These are phyloP conservation scores for Ophiostoma quercus DNA, from an alignment of 2,329 filamentous ascomycete species.

Conservation along the genomic window DNA sequence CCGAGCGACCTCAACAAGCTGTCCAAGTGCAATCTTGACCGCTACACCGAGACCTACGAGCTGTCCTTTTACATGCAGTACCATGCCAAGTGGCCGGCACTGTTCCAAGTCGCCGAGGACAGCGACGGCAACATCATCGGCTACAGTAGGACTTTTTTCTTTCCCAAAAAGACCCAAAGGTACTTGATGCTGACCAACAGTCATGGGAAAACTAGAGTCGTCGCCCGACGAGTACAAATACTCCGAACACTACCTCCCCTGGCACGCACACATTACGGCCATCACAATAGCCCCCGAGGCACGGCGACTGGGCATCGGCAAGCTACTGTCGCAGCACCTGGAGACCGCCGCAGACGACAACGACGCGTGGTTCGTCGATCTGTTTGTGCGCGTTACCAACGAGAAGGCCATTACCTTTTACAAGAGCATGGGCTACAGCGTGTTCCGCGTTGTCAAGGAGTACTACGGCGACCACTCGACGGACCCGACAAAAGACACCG, in stretches of 20 bases:
- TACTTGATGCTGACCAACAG: constrained; percentile 43
- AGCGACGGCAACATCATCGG: constrained; percentile 82
- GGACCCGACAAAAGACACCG: constrained; percentile 57
- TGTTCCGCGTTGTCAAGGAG: constrained; percentile 80
- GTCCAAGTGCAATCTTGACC: constrained; percentile 92
- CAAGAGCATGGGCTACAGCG: constrained; percentile 82
- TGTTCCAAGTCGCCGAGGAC: constrained; percentile 90
- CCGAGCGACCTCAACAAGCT: constrained; percentile 81
- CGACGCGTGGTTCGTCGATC: constrained; percentile 88
- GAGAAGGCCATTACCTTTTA: constrained; percentile 83
- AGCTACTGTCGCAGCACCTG: constrained; percentile 71
- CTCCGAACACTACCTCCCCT: constrained; percentile 92
- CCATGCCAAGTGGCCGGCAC: constrained; percentile 87
- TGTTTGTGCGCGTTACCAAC: constrained; percentile 90
- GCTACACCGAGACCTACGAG: constrained; percentile 96
- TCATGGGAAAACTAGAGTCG: constrained; percentile 95
- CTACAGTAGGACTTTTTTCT: constrained; percentile 62
- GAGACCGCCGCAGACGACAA: constrained; percentile 77
- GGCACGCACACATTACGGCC: constrained; percentile 96
- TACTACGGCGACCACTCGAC: constrained; percentile 86
- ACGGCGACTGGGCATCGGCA: constrained; percentile 80
- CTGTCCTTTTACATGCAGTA: constrained; percentile 94
- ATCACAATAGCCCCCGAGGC: constrained; percentile 85
- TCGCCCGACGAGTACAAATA: constrained; percentile 68
- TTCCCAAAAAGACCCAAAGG: neutral